These are phyloP conservation scores for Leishmania mexicana DNA, from an alignment of 208 protist species.

Conservation along the genomic window DNA sequence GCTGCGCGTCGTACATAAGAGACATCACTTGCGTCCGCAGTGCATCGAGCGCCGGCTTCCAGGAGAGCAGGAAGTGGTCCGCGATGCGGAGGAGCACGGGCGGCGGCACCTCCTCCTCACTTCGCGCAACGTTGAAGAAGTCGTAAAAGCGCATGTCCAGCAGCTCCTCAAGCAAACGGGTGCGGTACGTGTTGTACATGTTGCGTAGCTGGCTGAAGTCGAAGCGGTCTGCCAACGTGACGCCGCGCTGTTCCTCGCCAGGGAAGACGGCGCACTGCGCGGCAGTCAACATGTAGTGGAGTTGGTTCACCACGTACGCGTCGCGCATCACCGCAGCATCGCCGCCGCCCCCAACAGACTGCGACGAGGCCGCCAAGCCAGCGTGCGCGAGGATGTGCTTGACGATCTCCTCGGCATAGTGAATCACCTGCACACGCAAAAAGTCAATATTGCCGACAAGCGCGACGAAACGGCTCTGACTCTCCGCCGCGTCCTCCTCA, in stretches of 20 bases:
- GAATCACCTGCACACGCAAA: slow-evolving; percentile 68
- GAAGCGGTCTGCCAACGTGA: slow-evolving; percentile 42
- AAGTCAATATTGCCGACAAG: slow-evolving; percentile 70
- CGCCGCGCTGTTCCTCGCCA: slow-evolving; percentile 16
- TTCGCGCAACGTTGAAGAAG: slow-evolving; percentile 41
- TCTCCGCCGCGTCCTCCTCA: slow-evolving; percentile 61
- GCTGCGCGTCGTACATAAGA: slow-evolving; percentile 43
- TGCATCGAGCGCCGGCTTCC: slow-evolving; percentile 55
- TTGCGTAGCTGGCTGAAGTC: slow-evolving; percentile 35
- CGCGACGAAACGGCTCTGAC: slow-evolving; percentile 57
- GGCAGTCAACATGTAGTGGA: slow-evolving; percentile 28
- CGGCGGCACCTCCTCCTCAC: slow-evolving; percentile 32
- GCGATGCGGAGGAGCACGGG: slow-evolving; percentile 48
- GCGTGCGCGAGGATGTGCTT: slow-evolving; percentile 30
- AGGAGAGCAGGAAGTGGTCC: slow-evolving; percentile 59
- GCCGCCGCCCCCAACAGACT: not conserved
- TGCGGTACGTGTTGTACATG: slow-evolving; percentile 40
- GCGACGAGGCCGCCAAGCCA: slow-evolving; percentile 3
- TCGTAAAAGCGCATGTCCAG: slow-evolving; percentile 46
- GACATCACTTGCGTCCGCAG: slow-evolving; percentile 35
- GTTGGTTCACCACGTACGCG: slow-evolving; percentile 29
- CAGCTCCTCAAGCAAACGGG: slow-evolving; percentile 44
- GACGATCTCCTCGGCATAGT: slow-evolving; percentile 49
- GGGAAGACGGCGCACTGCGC: slow-evolving; percentile 27
- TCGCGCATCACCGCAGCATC: slow-evolving; percentile 25